Evolutionary conservation across 1,284 basidiomycete genomes (phyloP).

Genomic region (Cystobasidium slooffiae): DNA sequence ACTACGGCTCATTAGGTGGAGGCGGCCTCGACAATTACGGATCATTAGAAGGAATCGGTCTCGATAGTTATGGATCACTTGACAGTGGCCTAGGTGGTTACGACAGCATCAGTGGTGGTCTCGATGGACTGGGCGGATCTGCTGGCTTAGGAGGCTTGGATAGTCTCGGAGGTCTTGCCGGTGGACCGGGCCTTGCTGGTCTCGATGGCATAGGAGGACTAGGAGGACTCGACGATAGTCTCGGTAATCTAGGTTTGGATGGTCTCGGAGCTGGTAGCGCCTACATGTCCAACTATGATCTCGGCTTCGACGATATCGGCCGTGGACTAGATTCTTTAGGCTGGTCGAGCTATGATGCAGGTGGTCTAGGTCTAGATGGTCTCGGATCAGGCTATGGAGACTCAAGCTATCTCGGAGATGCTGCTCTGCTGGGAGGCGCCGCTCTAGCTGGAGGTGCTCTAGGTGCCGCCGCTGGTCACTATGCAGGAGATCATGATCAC

Average conservation of each 20-base stretch:
- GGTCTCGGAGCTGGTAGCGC: constrained; percentile 11
- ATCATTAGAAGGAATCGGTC: neutral
- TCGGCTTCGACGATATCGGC: constrained; percentile 19
- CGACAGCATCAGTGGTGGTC: no score
- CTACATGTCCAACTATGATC: constrained; percentile 28
- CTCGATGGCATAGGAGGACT: neutral
- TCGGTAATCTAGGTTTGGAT: constrained; percentile 5
- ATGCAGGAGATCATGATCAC: neutral
- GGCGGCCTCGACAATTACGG: constrained; percentile 13
- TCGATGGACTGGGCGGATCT: no score
- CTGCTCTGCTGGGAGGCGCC: constrained; percentile 28
- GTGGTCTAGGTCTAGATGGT: constrained; percentile 20
- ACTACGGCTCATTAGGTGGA: neutral
- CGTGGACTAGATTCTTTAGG: constrained; percentile 19
- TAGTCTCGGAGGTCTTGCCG: no score
- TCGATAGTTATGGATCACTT: constrained; percentile 1
- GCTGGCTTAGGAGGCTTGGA: no score
- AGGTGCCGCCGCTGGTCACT: neutral
- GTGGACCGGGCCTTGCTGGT: neutral
- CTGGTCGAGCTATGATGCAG: constrained; percentile 34
- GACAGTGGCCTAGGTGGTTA: no score
- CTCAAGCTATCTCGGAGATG: constrained; percentile 8
- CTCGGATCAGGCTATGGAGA: neutral
- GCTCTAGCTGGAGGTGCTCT: constrained; percentile 29
- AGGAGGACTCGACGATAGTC: constrained; percentile 2